phyloP scores from a whole-genome alignment of 2,329 filamentous ascomycete genomes.

The Boeremia lycopersici region DNA sequence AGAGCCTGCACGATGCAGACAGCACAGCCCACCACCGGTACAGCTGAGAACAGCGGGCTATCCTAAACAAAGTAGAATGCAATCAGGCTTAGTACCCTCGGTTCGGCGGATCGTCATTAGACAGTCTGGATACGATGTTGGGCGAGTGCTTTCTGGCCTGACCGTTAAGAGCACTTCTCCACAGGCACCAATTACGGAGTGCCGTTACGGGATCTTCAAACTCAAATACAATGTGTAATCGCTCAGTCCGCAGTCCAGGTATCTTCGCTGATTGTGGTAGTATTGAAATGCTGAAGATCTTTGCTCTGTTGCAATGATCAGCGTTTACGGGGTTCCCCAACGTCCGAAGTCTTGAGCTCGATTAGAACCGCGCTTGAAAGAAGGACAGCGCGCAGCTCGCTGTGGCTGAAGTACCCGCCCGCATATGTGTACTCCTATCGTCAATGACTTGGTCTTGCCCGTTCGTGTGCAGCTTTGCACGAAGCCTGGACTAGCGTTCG shows the following conservation, averaged over 20 bases:
- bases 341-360: constrained; percentile 25
- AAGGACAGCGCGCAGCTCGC: constrained; percentile 5
- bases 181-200: constrained; percentile 21
- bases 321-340: constrained; percentile 29
- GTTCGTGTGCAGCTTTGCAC: constrained; percentile 16
- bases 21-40: constrained; percentile 25
- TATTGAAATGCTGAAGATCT: constrained; percentile 24
- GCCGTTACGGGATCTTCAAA: constrained; percentile 4
- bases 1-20: constrained; percentile 28
- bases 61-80: constrained; percentile 17
- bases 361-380: constrained; percentile 9
- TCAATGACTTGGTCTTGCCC: constrained; percentile 11
- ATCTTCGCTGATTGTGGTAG: not conserved
- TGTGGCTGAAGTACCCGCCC: not conserved
- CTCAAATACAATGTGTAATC: constrained; percentile 2
- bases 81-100: constrained; percentile 28
- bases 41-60: constrained; percentile 24
- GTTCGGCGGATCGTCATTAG: constrained; percentile 28
- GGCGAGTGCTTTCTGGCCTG: constrained; percentile 25
- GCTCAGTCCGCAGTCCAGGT: not conserved
- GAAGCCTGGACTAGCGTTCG: constrained; percentile 15
- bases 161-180: constrained; percentile 18
- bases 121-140: constrained; percentile 24
- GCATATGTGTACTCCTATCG: constrained; percentile 2
- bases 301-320: constrained; percentile 21